phyloP scores from a whole-genome alignment of 306 rosid genomes.

The Cyclanthera cordifolia region DNA sequence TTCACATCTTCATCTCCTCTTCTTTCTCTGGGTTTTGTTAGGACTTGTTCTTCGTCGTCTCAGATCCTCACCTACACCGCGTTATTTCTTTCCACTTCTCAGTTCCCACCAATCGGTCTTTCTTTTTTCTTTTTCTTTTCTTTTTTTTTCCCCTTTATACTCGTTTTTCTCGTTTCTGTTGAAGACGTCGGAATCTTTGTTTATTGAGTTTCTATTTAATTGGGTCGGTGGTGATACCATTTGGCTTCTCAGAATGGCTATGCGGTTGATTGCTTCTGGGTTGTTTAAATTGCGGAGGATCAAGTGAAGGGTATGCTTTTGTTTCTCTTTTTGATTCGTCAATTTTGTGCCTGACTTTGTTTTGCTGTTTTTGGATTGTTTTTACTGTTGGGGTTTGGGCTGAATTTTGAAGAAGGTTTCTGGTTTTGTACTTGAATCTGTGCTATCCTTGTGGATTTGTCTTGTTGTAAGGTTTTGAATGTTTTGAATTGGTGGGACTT shows the following conservation, averaged over 20 bases:
- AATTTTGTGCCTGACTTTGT: background rate
- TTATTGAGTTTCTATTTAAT: background rate
- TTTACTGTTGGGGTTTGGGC: background rate
- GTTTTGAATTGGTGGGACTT: background rate
- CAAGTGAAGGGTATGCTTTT: background rate
- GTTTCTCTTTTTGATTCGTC: background rate
- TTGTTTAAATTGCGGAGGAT: background rate
- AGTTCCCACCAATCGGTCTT: background rate
- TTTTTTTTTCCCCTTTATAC: no score
- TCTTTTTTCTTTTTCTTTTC: background rate
- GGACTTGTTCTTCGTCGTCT: conserved; percentile 4
- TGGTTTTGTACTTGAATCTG: background rate
- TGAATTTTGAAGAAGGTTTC: no score
- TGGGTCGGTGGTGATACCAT: no score
- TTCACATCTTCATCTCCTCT: background rate
- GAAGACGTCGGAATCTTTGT: conserved; percentile 6
- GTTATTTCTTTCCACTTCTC: conserved; percentile 2
- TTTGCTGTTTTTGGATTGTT: background rate
- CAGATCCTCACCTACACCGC: conserved; percentile 10
- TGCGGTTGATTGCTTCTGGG: conserved; percentile 2
- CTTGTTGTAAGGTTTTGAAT: background rate
- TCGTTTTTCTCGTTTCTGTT: no score
- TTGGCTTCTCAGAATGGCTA: background rate
- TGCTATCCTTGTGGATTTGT: background rate
- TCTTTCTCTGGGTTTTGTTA: conserved; percentile 8